Evolutionary conservation across 305 asterid species (phyloP), one percentile per base, ranked within the genome.

Genomic region (Vinca major): DNA sequence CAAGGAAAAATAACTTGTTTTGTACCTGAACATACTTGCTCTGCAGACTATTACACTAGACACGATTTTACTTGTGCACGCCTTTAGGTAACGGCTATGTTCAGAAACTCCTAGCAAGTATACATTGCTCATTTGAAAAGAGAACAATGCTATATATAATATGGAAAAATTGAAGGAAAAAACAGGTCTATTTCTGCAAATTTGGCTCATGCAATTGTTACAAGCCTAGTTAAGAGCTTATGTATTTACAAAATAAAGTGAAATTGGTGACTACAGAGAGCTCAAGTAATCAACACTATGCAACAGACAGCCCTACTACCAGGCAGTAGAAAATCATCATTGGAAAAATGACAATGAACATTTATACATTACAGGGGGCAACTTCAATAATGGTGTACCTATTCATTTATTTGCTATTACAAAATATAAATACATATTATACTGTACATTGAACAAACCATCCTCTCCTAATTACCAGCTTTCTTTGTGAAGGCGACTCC

Each of bases 1-100:
- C 70, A 76, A 78, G 70, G 86, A 88, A 70, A 74, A 84, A 73
- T 86, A 82, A 79, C 4, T 11, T 53, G 36, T 16, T 43, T 52
- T 17, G 1, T 43, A 3, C 12, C 26, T 45, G 5, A 51, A 9
- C 33, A 26, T 26, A 26, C 33, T 26, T 26, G 33, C 33, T 26
- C 33, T 26, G 33, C 33, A 26, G 33, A 26, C 33, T 26, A 26
- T 26, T 26, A 26, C 33, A 26, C 33, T 26, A 26, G 33, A 26
- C 33, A 26, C 33, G 33, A 26, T 26, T 26, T 26, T 26, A 26
- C 33, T 26, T 26, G 33, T 26, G 33, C 33, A 26, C 33, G 1
- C 33, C 33, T 26, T 26, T 26, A 26, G 33, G 33, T 26, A 26
- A 26, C 33, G 33, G 33, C 33, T 26, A 26, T 26, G 33, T 26